Conservation (phyloP, 2,329 filamentous ascomycete genomes). For the Alternaria solani region DNA sequence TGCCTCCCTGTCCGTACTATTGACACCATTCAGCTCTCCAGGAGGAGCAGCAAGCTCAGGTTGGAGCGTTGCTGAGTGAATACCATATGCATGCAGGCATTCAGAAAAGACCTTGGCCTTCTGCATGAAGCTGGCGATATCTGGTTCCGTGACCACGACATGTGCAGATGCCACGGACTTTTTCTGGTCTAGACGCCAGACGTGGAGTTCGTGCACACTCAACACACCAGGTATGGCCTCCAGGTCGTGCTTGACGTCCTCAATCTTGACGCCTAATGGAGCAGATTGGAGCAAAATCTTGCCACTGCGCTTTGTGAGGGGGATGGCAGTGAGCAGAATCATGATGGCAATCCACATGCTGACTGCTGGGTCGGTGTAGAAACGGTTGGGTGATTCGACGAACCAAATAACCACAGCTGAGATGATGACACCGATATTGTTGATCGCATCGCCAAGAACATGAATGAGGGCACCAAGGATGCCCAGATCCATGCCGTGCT, state of each 20-base stretch:
- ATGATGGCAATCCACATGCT: slow-evolving; percentile 76
- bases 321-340: slow-evolving; percentile 71
- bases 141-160: slow-evolving; percentile 67
- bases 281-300: slow-evolving; percentile 73
- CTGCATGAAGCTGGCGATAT: slow-evolving; percentile 66
- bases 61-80: slow-evolving; percentile 76
- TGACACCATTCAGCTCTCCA: not conserved
- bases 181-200: slow-evolving; percentile 76
- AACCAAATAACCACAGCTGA: slow-evolving; percentile 75
- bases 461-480: slow-evolving; percentile 76
- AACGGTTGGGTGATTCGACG: slow-evolving; percentile 63
- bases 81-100: slow-evolving; percentile 76
- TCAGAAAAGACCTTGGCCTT: slow-evolving; percentile 69
- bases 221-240: slow-evolving; percentile 72
- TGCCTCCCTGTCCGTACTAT: slow-evolving; percentile 5
- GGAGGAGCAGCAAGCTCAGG: slow-evolving; percentile 60
- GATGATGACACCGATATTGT: slow-evolving; percentile 78
- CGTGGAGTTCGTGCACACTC: slow-evolving; percentile 75
- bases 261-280: slow-evolving; percentile 65
- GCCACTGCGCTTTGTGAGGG: slow-evolving; percentile 68
- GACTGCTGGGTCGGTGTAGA: slow-evolving; percentile 75
- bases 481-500: slow-evolving; percentile 64
- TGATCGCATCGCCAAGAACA: slow-evolving; percentile 75
- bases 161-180: slow-evolving; percentile 76
- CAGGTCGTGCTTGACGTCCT: slow-evolving; percentile 73